Evolutionary conservation across 495 filamentous ascomycete genomes (phyloP).

Genomic region (Podospora bellae-mahoneyi): DNA sequence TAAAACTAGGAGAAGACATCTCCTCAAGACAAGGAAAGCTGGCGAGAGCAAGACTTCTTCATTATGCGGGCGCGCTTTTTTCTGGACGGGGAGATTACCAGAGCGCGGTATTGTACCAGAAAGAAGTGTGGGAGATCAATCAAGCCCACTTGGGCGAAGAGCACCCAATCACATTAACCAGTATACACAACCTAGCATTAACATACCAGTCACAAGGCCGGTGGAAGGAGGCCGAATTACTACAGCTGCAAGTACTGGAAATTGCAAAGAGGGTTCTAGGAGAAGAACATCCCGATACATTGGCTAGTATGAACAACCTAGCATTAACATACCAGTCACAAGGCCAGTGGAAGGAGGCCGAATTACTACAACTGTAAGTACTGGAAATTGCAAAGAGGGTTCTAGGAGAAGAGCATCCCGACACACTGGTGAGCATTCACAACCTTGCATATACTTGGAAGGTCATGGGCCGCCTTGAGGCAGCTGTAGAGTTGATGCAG

Average conservation of each 20-base stretch:
- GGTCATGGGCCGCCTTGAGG: neutral
- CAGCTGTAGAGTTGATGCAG: neutral
- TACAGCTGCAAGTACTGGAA: constrained; percentile 5
- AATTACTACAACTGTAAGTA: neutral
- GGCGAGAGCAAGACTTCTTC: constrained; percentile 12
- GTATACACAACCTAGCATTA: neutral
- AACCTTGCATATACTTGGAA: neutral
- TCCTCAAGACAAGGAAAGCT: constrained; percentile 14
- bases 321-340: neutral
- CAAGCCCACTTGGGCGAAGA: neutral
- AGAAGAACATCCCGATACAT: constrained; percentile 35
- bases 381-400: neutral
- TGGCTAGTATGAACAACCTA: constrained; percentile 14
- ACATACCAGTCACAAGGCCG: neutral
- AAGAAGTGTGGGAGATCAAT: neutral
- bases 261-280: constrained; percentile 25
- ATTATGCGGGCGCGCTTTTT: neutral
- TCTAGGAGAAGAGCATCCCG: neutral
- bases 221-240: constrained; percentile 35
- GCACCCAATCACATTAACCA: rapidly evolving
- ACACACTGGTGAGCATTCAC: neutral
- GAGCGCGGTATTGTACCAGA: neutral
- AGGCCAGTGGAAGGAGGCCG: neutral
- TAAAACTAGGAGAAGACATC: constrained; percentile 11
- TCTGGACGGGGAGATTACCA: constrained; percentile 25